Conservation (phyloP, 257 asterid species). For the Thymus mandschuricus region DNA sequence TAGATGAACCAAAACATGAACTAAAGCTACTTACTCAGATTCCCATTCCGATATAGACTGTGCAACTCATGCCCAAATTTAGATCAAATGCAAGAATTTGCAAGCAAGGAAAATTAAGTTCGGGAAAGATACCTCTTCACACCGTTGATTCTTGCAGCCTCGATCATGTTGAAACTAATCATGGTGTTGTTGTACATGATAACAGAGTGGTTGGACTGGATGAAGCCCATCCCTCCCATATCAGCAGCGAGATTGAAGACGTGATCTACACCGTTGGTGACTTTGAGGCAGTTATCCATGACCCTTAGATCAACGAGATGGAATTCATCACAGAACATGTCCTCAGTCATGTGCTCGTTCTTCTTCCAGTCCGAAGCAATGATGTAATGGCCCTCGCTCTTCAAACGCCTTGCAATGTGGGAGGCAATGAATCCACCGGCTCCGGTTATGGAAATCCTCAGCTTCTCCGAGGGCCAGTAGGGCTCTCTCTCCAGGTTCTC, state of each 20-base stretch:
- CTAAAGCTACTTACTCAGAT: constrained; percentile 38
- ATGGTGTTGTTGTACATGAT: constrained; percentile 86
- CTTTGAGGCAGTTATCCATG: constrained; percentile 85
- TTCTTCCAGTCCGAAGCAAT: constrained; percentile 93
- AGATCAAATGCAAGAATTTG: not conserved
- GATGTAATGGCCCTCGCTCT: constrained; percentile 80
- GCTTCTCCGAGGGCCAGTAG: constrained; percentile 80
- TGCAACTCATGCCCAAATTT: not conserved
- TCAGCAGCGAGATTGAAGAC: constrained; percentile 91
- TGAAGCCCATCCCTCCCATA: constrained; percentile 95
- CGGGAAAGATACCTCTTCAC: constrained; percentile 51
- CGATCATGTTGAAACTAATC: constrained; percentile 90
- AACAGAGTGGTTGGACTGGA: constrained; percentile 86
- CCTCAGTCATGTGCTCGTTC: constrained; percentile 90
- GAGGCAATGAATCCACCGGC: constrained; percentile 91
- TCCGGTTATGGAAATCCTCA: constrained; percentile 72
- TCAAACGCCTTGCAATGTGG: constrained; percentile 81
- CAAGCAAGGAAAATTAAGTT: not conserved
- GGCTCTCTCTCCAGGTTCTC: constrained; percentile 79
- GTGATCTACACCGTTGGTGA: constrained; percentile 66
- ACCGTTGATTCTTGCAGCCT: constrained; percentile 76
- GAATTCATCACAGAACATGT: constrained; percentile 84
- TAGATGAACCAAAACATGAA: constrained; percentile 62
- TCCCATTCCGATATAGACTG: constrained; percentile 24
- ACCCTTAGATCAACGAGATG: constrained; percentile 89